phyloP scores from a whole-genome alignment of 331 rosid genomes.

The Prunus yedoensis region DNA sequence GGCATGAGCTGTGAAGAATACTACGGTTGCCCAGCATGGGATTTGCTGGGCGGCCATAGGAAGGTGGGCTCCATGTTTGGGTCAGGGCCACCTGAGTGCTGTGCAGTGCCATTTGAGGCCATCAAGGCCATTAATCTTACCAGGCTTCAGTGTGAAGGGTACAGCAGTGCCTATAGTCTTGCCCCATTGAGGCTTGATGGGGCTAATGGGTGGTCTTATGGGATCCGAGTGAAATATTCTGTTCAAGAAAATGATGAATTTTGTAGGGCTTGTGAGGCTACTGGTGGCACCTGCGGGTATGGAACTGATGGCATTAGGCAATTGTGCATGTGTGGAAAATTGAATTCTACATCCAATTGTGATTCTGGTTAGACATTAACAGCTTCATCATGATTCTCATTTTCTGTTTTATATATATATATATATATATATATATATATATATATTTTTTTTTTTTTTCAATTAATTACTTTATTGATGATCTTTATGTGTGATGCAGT shows the following conservation, averaged over 20 bases:
- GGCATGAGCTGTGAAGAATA: constrained; percentile 95
- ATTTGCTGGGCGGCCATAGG: constrained; percentile 69
- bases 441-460: no score
- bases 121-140: constrained; percentile 76
- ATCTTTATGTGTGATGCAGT: constrained; percentile 22
- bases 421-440: no score
- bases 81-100: constrained; percentile 76
- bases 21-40: constrained; percentile 88
- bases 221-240: constrained; percentile 80
- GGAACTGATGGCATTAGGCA: constrained; percentile 68
- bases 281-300: constrained; percentile 89
- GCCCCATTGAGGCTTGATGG: constrained; percentile 81
- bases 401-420: background rate
- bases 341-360: constrained; percentile 82
- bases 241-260: constrained; percentile 71
- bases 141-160: constrained; percentile 82
- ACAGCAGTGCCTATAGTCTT: constrained; percentile 77
- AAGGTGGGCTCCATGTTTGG: constrained; percentile 50
- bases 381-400: background rate
- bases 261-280: constrained; percentile 82
- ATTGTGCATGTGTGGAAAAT: constrained; percentile 70
- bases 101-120: constrained; percentile 68
- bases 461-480: background rate
- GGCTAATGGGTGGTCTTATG: constrained; percentile 73
- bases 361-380: constrained; percentile 54